Conservation (phyloP, 495 filamentous ascomycete genomes). For the Cladorrhinum samala region DNA sequence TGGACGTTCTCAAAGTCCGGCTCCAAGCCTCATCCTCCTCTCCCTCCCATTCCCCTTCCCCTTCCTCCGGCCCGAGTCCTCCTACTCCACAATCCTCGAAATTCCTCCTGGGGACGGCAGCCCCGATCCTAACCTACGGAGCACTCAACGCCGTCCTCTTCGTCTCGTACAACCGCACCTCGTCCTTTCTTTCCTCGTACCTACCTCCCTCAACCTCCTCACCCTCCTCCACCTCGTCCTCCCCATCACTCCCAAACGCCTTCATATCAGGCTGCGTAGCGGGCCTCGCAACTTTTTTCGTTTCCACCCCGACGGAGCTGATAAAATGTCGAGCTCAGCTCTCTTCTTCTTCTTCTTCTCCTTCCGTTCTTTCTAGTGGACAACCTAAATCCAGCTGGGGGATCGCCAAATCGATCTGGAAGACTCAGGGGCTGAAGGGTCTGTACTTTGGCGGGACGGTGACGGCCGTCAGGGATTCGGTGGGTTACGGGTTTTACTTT, state of each 20-base stretch:
- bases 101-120: slow-evolving; percentile 58
- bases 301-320: slow-evolving; percentile 80
- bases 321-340: slow-evolving; percentile 78
- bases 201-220: slow-evolving; percentile 12
- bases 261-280: slow-evolving; percentile 72
- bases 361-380: background rate
- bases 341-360: slow-evolving; percentile 1
- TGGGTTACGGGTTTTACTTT: slow-evolving; percentile 93
- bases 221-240: slow-evolving; percentile 10
- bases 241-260: slow-evolving; percentile 45
- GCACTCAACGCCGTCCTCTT: slow-evolving; percentile 85
- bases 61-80: background rate
- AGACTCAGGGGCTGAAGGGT: slow-evolving; percentile 57
- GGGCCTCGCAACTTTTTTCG: slow-evolving; percentile 72
- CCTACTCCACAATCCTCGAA: slow-evolving; percentile 10
- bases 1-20: slow-evolving; percentile 80
- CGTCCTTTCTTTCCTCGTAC: slow-evolving; percentile 47
- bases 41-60: slow-evolving; percentile 1
- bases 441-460: slow-evolving; percentile 73
- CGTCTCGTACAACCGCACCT: slow-evolving; percentile 73
- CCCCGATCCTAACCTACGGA: slow-evolving; percentile 80
- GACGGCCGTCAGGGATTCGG: slow-evolving; percentile 72
- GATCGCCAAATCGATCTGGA: slow-evolving; percentile 56
- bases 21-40: slow-evolving; percentile 53
- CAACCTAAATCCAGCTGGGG: slow-evolving; percentile 50